phyloP scores from a whole-genome alignment of 257 asterid species.

The Solanum corneliomulleri region DNA sequence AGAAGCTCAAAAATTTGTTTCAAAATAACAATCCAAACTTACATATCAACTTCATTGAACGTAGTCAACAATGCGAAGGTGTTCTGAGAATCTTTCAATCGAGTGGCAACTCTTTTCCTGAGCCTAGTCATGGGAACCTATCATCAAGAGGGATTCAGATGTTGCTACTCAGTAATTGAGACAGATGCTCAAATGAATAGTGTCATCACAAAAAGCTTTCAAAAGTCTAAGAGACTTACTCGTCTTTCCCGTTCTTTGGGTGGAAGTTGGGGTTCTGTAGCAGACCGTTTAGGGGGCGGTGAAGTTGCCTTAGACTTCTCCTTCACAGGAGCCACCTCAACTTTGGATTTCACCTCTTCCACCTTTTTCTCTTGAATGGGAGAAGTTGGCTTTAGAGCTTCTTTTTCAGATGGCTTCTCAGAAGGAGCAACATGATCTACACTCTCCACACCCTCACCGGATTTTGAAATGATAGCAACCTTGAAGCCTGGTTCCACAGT shows the following conservation, averaged over 20 bases:
- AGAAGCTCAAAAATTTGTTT: not conserved
- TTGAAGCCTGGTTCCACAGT: conserved; percentile 92
- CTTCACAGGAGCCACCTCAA: conserved; percentile 36
- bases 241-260: conserved; percentile 97
- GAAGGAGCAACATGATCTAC: conserved; percentile 76
- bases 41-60: conserved; percentile 98
- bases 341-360: conserved; percentile 45
- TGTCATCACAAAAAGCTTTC: not conserved
- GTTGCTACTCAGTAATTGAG: not conserved
- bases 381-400: conserved; percentile 39
- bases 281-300: conserved; percentile 55
- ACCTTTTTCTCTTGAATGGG: conserved; percentile 40
- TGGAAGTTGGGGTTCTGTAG: conserved; percentile 88
- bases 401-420: conserved; percentile 63
- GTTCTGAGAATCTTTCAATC: conserved; percentile 97
- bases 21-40: conserved; percentile 12
- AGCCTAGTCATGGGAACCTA: conserved; percentile 99
- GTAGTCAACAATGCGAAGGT: conserved; percentile 95
- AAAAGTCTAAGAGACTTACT: conserved; percentile 23
- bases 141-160: not conserved
- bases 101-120: conserved; percentile 82
- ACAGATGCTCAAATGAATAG: not conserved
- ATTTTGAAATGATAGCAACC: conserved; percentile 86
- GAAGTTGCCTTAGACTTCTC: conserved; percentile 29
- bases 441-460: conserved; percentile 69